phyloP scores from a whole-genome alignment of 2,329 filamentous ascomycete species.

The Ceratocystis lukuohia region DNA sequence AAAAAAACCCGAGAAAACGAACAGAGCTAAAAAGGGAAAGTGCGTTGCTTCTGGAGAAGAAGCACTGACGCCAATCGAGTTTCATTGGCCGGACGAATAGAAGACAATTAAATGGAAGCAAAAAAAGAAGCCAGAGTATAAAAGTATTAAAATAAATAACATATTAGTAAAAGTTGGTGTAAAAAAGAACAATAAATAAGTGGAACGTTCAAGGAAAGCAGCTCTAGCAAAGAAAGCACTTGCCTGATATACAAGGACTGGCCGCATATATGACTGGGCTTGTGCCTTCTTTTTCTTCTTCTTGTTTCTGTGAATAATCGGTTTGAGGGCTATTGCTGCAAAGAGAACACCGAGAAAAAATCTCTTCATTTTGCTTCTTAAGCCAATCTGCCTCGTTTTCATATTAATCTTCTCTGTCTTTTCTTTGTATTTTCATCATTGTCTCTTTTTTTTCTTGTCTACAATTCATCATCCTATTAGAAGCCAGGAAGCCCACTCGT shows the following conservation, averaged over 20 bases:
- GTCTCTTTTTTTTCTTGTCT: background rate
- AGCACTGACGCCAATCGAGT: background rate
- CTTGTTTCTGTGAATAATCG: constrained; percentile 10
- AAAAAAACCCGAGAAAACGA: background rate
- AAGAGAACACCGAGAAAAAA: background rate
- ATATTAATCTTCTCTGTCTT: constrained; percentile 15
- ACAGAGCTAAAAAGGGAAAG: constrained; percentile 5
- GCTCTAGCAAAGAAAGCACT: background rate
- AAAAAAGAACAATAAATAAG: too few relatives aligned
- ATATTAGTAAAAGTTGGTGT: too few relatives aligned
- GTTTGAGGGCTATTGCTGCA: background rate
- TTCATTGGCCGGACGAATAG: background rate
- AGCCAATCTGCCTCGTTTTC: constrained; percentile 5
- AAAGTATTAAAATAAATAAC: background rate
- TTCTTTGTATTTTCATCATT: background rate
- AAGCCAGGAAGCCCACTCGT: background rate
- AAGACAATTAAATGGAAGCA: background rate
- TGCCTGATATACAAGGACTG: constrained; percentile 6
- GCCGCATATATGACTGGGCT: constrained; percentile 6
- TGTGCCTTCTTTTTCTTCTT: constrained; percentile 15
- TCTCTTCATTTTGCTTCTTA: background rate
- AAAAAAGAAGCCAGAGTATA: background rate
- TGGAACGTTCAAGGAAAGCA: too few relatives aligned
- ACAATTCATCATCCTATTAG: constrained; percentile 7
- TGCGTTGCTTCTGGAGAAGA: background rate